phyloP scores from a whole-genome alignment of 2,329 filamentous ascomycete genomes.

The Claviceps sorghi region DNA sequence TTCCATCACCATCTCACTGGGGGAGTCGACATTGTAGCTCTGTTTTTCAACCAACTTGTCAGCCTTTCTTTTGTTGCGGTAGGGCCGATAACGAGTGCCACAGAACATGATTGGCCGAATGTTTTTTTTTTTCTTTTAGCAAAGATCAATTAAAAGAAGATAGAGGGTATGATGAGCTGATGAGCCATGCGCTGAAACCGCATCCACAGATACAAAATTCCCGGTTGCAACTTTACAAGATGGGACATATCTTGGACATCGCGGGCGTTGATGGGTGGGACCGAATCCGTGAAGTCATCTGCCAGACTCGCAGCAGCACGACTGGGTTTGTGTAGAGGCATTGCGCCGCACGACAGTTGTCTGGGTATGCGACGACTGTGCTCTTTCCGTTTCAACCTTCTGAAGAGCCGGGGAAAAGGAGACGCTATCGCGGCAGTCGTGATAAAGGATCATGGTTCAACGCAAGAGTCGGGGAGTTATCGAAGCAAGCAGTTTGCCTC shows the following conservation, averaged over 20 bases:
- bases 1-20: conserved; percentile 42
- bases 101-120: conserved; percentile 9
- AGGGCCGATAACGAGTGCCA: conserved; percentile 10
- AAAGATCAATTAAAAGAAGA: conserved; percentile 1
- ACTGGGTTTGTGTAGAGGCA: not conserved
- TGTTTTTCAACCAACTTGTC: conserved; percentile 16
- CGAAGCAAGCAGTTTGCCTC: not conserved
- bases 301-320: not conserved
- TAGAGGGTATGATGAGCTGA: conserved; percentile 6
- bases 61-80: conserved; percentile 11
- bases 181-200: not conserved
- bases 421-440: not conserved
- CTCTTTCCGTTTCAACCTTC: not conserved
- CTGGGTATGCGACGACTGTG: not conserved
- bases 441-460: not conserved
- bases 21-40: conserved; percentile 40
- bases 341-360: not conserved
- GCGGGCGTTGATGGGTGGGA: not conserved
- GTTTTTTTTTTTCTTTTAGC: not conserved
- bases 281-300: not conserved
- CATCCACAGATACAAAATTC: not conserved
- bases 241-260: not conserved
- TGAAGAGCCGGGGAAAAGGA: not conserved
- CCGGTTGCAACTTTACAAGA: not conserved
- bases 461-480: not conserved